Evolutionary conservation across 2,329 filamentous ascomycete genomes (phyloP).

Genomic region (Calonectria henricotiae): DNA sequence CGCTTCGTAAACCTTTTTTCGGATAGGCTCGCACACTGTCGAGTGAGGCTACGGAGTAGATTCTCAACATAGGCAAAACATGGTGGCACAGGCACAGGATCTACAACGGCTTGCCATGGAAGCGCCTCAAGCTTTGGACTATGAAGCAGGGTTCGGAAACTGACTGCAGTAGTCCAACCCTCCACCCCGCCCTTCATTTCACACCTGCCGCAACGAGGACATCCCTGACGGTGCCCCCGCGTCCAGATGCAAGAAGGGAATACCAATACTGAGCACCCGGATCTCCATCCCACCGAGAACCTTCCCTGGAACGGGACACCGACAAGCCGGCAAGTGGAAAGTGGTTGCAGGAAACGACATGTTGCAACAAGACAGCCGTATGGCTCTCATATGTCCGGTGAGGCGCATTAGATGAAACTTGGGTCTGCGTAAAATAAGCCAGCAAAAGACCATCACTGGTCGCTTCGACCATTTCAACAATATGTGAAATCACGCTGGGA

Average conservation of each 20-base stretch:
- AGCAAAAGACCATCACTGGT: slow-evolving; percentile 15
- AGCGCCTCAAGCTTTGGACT: slow-evolving; percentile 32
- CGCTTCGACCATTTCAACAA: background rate
- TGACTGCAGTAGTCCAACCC: slow-evolving; percentile 11
- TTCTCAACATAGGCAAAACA: background rate
- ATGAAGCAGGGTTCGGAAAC: slow-evolving; percentile 19
- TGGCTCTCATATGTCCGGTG: slow-evolving; percentile 20
- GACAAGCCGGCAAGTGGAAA: slow-evolving; percentile 28
- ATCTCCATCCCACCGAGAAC: slow-evolving; percentile 17
- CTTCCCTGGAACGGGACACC: slow-evolving; percentile 23
- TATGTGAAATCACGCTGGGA: slow-evolving; percentile 4
- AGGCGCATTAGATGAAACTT: slow-evolving; percentile 34
- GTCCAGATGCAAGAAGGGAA: slow-evolving; percentile 18
- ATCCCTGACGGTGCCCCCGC: slow-evolving; percentile 31
- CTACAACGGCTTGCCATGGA: slow-evolving; percentile 38
- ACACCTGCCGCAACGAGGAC: slow-evolving; percentile 29
- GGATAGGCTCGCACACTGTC: slow-evolving; percentile 21
- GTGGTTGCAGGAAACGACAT: slow-evolving; percentile 37
- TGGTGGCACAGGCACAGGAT: slow-evolving; percentile 41
- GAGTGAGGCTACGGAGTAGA: slow-evolving; percentile 30
- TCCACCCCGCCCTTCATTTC: slow-evolving; percentile 34
- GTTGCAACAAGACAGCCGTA: slow-evolving; percentile 20
- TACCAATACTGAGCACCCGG: slow-evolving; percentile 5
- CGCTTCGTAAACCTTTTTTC: slow-evolving; percentile 19
- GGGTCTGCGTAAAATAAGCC: slow-evolving; percentile 26